Evolutionary conservation across 805 yeast species (phyloP).

Genomic region (Metschnikowia gelsemii): DNA sequence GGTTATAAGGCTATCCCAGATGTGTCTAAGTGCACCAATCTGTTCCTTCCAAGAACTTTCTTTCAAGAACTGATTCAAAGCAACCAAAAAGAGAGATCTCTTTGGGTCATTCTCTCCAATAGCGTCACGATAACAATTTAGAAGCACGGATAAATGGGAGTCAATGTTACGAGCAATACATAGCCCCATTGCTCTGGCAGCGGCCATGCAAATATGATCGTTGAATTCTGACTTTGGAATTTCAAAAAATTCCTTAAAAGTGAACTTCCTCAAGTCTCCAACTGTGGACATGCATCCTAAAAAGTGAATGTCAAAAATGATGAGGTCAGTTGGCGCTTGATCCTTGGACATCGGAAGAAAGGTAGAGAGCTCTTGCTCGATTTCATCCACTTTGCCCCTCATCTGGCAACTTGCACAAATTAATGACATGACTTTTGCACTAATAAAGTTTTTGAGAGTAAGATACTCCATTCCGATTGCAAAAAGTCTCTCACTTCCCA

Average conservation of each 20-base stretch:
- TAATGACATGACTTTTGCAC: slow-evolving; percentile 33
- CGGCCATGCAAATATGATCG: slow-evolving; percentile 39
- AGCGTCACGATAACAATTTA: slow-evolving; percentile 22
- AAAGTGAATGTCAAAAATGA: slow-evolving; percentile 41
- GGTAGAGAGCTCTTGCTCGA: slow-evolving; percentile 31
- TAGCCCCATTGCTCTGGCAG: slow-evolving; percentile 55
- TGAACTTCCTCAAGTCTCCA: slow-evolving; percentile 15
- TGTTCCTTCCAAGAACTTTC: slow-evolving; percentile 11
- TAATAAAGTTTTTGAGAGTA: slow-evolving; percentile 22
- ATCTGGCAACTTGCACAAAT: slow-evolving; percentile 25
- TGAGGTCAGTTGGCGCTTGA: slow-evolving; percentile 11
- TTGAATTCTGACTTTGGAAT: slow-evolving; percentile 33
- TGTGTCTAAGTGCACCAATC: slow-evolving; percentile 3
- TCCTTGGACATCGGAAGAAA: slow-evolving; percentile 25
- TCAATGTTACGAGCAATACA: slow-evolving; percentile 41
- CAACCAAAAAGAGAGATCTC: slow-evolving; percentile 19
- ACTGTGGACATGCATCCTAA: slow-evolving; percentile 48
- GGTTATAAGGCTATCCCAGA: slow-evolving; percentile 16
- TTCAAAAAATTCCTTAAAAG: slow-evolving; percentile 36
- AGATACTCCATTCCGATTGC: slow-evolving; percentile 15
- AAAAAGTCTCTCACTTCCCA: slow-evolving; percentile 10
- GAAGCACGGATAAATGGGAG: slow-evolving; percentile 38
- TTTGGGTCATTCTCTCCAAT: slow-evolving; percentile 9
- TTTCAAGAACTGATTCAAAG: slow-evolving; percentile 24
- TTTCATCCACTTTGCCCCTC: slow-evolving; percentile 21